phyloP scores from a whole-genome alignment of 345 rosid species.

The Cardamine chenopodiifolia region DNA sequence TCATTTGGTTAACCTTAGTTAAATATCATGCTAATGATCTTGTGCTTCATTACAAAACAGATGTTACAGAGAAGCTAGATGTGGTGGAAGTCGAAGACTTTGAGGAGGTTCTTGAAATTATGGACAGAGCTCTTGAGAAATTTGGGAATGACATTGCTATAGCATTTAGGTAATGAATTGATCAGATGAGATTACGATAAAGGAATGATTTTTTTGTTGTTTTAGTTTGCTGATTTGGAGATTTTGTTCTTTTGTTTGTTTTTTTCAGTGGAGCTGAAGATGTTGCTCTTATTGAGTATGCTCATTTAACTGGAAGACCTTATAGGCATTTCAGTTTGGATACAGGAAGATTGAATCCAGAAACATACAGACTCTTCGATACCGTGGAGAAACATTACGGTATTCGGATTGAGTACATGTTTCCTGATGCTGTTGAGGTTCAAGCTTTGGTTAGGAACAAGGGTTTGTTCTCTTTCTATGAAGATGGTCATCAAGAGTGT shows the following conservation, averaged over 20 bases:
- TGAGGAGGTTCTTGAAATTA: slow-evolving; percentile 68
- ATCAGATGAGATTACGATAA: neutral
- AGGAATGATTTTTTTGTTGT: neutral
- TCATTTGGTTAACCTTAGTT: neutral
- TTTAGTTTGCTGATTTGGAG: neutral
- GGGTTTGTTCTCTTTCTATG: slow-evolving; percentile 93
- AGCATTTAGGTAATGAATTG: slow-evolving; percentile 71
- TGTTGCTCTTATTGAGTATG: slow-evolving; percentile 90
- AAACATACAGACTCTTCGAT: slow-evolving; percentile 76
- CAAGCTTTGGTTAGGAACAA: slow-evolving; percentile 90
- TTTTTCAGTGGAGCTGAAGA: slow-evolving; percentile 92
- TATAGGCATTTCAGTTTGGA: slow-evolving; percentile 92
- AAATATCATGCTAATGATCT: slow-evolving; percentile 28
- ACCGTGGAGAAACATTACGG: slow-evolving; percentile 81
- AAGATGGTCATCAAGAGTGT: slow-evolving; percentile 98
- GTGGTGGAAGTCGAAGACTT: slow-evolving; percentile 60
- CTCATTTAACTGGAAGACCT: slow-evolving; percentile 78
- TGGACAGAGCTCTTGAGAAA: slow-evolving; percentile 83
- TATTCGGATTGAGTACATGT: slow-evolving; percentile 85
- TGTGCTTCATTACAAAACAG: slow-evolving; percentile 21
- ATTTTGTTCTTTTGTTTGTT: neutral
- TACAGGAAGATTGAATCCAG: slow-evolving; percentile 91
- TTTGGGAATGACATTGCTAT: slow-evolving; percentile 90
- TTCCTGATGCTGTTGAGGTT: slow-evolving; percentile 95
- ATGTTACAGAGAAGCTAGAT: slow-evolving; percentile 59